phyloP scores from a whole-genome alignment of 2,329 filamentous ascomycete species.

The Penicillium aurantiogriseum region DNA sequence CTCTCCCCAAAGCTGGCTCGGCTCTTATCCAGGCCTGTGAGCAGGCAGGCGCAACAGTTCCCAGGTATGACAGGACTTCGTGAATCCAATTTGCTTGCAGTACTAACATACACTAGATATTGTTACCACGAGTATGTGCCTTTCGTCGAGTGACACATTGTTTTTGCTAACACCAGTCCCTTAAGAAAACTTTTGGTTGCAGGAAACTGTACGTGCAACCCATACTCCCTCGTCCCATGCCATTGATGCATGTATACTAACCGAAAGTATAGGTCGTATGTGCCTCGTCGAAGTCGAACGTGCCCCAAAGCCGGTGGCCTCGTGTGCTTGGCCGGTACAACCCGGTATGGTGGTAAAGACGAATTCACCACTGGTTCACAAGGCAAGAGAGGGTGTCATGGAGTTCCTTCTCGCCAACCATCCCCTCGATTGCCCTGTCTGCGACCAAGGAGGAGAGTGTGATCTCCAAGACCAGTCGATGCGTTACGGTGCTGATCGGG shows the following conservation, averaged over 20 bases:
- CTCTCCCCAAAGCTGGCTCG: slow-evolving; percentile 69
- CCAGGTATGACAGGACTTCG: slow-evolving; percentile 59
- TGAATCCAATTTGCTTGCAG: neutral
- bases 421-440: slow-evolving; percentile 93
- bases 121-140: slow-evolving; percentile 89
- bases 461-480: slow-evolving; percentile 99
- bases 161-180: slow-evolving; percentile 25
- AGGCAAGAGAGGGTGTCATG: slow-evolving; percentile 98
- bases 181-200: slow-evolving; percentile 94
- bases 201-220: slow-evolving; percentile 70
- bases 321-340: slow-evolving; percentile 97
- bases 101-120: slow-evolving; percentile 63
- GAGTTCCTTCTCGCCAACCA: slow-evolving; percentile 97
- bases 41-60: slow-evolving; percentile 87
- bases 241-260: slow-evolving; percentile 3
- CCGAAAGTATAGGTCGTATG: slow-evolving; percentile 65
- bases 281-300: slow-evolving; percentile 97
- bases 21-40: slow-evolving; percentile 99
- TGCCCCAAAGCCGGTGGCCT: slow-evolving; percentile 94
- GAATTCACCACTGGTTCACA: slow-evolving; percentile 92
- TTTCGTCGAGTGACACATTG: slow-evolving; percentile 18
- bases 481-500: slow-evolving; percentile 94
- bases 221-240: neutral
- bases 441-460: slow-evolving; percentile 98
- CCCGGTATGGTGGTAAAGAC: slow-evolving; percentile 99